phyloP scores from a whole-genome alignment of 2,329 filamentous ascomycete species.

The Dothistroma pini region DNA sequence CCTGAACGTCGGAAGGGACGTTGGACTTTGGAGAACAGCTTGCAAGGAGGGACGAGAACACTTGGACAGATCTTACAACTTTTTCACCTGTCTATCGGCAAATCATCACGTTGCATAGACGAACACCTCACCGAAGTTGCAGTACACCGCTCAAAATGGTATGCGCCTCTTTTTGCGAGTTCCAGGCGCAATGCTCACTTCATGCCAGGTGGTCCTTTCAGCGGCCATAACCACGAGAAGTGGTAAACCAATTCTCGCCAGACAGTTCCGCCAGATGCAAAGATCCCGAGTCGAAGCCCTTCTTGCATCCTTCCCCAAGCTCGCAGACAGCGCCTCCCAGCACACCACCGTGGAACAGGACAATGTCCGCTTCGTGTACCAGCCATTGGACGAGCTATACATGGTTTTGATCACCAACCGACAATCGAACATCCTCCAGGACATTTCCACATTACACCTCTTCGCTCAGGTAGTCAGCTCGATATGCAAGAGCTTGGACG shows the following conservation, averaged over 20 bases:
- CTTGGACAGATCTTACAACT: neutral
- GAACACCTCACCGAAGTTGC: neutral
- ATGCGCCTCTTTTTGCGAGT: neutral
- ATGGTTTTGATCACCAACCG: slow-evolving; percentile 99
- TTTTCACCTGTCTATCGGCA: neutral
- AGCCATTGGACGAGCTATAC: slow-evolving; percentile 97
- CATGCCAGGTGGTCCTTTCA: slow-evolving; percentile 82
- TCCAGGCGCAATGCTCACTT: slow-evolving; percentile 10
- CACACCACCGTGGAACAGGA: slow-evolving; percentile 99
- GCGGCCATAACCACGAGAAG: slow-evolving; percentile 98
- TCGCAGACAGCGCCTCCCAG: slow-evolving; percentile 91
- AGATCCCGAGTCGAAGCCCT: slow-evolving; percentile 94
- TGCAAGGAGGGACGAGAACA: neutral
- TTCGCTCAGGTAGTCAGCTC: slow-evolving; percentile 97
- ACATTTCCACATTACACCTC: slow-evolving; percentile 96
- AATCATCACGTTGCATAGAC: neutral
- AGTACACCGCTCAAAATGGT: neutral
- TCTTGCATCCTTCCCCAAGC: slow-evolving; percentile 94
- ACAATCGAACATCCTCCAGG: slow-evolving; percentile 98
- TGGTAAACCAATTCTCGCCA: slow-evolving; percentile 95
- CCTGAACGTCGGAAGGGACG: neutral
- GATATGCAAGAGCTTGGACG: slow-evolving; percentile 93
- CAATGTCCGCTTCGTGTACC: slow-evolving; percentile 99
- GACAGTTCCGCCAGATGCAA: slow-evolving; percentile 97
- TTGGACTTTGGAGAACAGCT: neutral